Percentiles rank a stretch among this genome's conserved stretches.
Evolutionary conservation across 2,329 filamentous ascomycete genomes (phyloP).

Genomic region (Endocalyx cinctus): DNA sequence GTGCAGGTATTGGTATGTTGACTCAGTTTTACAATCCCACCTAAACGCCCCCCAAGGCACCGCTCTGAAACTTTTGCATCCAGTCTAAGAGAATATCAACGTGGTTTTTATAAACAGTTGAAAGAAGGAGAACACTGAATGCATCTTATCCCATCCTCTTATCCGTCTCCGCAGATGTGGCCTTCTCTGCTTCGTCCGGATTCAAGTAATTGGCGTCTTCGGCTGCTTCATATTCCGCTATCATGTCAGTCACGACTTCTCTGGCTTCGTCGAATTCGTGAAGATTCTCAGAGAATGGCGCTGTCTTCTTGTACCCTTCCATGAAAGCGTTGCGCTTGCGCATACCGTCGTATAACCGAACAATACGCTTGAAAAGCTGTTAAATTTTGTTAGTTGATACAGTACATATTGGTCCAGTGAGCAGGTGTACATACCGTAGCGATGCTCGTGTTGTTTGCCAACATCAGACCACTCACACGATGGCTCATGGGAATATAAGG

Average conservation of each 20-base stretch:
- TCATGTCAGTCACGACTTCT: slow-evolving; percentile 85
- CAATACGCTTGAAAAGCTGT: slow-evolving; percentile 85
- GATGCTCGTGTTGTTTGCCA: slow-evolving; percentile 97
- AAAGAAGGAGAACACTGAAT: too few species aligned
- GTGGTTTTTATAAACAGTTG: too few species aligned
- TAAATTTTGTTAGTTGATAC: slow-evolving; percentile 4
- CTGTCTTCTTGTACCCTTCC: slow-evolving; percentile 93
- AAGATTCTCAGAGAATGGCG: slow-evolving; percentile 85
- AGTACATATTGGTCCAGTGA: background rate
- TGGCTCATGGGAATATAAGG: slow-evolving; percentile 94
- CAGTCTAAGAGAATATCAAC: too few species aligned
- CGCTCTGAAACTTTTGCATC: too few species aligned
- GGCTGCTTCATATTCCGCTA: slow-evolving; percentile 92
- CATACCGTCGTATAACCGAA: slow-evolving; percentile 88
- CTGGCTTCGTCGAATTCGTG: slow-evolving; percentile 93
- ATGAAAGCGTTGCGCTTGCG: slow-evolving; percentile 96
- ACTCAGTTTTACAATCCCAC: too few species aligned
- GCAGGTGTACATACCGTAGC: slow-evolving; percentile 63
- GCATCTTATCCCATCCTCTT: slow-evolving; percentile 39
- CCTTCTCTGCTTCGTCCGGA: slow-evolving; percentile 56
- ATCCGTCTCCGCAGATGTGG: slow-evolving; percentile 49
- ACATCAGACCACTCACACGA: slow-evolving; percentile 92
- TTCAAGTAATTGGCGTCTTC: slow-evolving; percentile 88
- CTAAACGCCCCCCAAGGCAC: too few species aligned
- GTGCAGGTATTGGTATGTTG: too few species aligned